A percentile compares a stretch with the other conserved stretches of the same genome.
phyloP scores from a whole-genome alignment of 2,329 filamentous ascomycete genomes.

The Penicillium palitans region DNA sequence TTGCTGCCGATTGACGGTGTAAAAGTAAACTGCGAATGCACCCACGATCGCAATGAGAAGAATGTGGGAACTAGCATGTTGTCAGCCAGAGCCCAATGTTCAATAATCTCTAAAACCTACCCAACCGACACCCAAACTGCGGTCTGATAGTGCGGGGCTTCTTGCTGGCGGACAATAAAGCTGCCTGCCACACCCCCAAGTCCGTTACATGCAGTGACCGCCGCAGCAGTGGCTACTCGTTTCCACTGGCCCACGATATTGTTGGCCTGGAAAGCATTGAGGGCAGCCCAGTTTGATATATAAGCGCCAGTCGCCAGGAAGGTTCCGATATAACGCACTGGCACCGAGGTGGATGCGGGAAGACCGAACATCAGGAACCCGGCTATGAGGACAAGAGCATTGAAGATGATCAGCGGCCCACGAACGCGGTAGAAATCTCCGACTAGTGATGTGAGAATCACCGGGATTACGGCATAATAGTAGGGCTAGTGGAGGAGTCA shows the following conservation, averaged over 20 bases:
- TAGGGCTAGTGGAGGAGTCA: slow-evolving; percentile 50
- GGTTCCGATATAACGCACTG: slow-evolving; percentile 64
- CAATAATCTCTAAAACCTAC: slow-evolving; percentile 19
- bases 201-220: slow-evolving; percentile 62
- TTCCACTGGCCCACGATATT: slow-evolving; percentile 67
- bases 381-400: slow-evolving; percentile 60
- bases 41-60: slow-evolving; percentile 57
- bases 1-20: slow-evolving; percentile 52
- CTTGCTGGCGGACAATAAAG: slow-evolving; percentile 62
- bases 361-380: slow-evolving; percentile 69
- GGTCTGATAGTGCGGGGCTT: slow-evolving; percentile 64
- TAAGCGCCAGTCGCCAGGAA: slow-evolving; percentile 68
- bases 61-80: slow-evolving; percentile 53
- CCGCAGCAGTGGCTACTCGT: slow-evolving; percentile 61
- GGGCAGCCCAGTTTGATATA: slow-evolving; percentile 67
- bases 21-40: slow-evolving; percentile 56
- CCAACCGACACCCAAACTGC: slow-evolving; percentile 68
- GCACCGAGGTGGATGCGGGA: slow-evolving; percentile 52
- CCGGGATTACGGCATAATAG: slow-evolving; percentile 66
- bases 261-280: slow-evolving; percentile 64
- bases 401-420: slow-evolving; percentile 65
- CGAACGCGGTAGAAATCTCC: slow-evolving; percentile 62
- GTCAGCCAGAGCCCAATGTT: background rate
- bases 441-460: slow-evolving; percentile 61
- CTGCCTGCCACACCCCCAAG: slow-evolving; percentile 65